phyloP scores from a whole-genome alignment of 2,329 filamentous ascomycete species.

The Scopulariopsis brevicaulis region DNA sequence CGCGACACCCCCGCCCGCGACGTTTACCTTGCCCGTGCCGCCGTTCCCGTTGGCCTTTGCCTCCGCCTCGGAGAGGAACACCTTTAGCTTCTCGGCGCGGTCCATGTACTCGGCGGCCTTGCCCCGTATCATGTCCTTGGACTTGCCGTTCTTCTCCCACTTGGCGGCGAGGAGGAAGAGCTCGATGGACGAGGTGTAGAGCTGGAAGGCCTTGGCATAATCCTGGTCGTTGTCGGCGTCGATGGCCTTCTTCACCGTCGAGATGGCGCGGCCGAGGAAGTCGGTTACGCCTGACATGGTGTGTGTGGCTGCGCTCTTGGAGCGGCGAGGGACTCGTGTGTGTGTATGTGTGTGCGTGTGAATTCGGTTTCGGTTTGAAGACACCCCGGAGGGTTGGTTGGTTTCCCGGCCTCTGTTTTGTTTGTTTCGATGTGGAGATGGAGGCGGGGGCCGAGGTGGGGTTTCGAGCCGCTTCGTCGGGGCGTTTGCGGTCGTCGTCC shows the following conservation, averaged over 20 bases:
- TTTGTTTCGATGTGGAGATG: neutral
- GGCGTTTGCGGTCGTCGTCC: neutral
- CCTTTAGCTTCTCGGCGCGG: conserved; percentile 94
- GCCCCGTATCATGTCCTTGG: conserved; percentile 92
- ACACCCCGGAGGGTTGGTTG: neutral
- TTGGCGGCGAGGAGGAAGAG: conserved; percentile 98
- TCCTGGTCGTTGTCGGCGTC: conserved; percentile 90
- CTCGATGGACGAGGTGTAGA: conserved; percentile 92
- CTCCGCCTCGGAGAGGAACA: conserved; percentile 69
- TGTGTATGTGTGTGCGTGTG: neutral
- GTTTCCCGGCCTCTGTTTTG: neutral
- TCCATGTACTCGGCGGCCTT: conserved; percentile 98
- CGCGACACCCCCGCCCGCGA: conserved; percentile 45
- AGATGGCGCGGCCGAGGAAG: conserved; percentile 93
- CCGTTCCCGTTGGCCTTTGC: conserved; percentile 55
- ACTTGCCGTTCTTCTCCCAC: conserved; percentile 98
- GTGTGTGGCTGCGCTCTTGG: neutral
- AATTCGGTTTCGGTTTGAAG: neutral
- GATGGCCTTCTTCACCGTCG: conserved; percentile 94
- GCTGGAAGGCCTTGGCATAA: conserved; percentile 93
- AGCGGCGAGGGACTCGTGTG: neutral
- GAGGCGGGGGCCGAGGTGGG: neutral
- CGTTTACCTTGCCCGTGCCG: conserved; percentile 53
- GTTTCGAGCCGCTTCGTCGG: neutral
- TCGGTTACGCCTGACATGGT: conserved; percentile 45